Conservation (phyloP, 2,329 filamentous ascomycete species). For the Stachybotrys chlorohalonatus region DNA sequence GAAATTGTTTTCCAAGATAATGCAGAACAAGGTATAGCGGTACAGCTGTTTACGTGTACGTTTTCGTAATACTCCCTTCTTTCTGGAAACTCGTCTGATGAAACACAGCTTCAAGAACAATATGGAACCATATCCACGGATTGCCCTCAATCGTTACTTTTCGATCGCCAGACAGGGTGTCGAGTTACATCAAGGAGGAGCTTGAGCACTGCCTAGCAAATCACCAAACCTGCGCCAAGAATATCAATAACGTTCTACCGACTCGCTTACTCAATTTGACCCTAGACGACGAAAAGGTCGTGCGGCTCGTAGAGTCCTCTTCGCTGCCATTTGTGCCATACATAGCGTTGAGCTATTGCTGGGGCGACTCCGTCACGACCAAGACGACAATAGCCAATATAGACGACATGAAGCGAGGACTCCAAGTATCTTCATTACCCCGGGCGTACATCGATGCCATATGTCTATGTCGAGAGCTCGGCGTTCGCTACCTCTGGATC, state of each 20-base stretch:
- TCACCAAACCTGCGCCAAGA: neutral
- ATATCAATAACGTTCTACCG: neutral
- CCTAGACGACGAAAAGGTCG: neutral
- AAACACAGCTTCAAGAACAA: neutral
- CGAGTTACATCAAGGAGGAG: neutral
- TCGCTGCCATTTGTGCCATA: neutral
- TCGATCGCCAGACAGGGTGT: neutral
- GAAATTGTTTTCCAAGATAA: neutral
- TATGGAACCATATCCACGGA: neutral
- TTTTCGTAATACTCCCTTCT: neutral
- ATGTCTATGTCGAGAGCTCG: neutral
- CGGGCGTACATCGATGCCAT: neutral
- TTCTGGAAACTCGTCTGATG: neutral
- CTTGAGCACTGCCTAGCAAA: neutral
- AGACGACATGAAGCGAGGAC: neutral
- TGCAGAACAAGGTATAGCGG: neutral
- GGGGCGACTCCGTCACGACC: neutral
- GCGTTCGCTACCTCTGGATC: slow-evolving; percentile 1
- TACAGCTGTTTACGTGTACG: neutral
- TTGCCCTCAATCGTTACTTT: neutral
- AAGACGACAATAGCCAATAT: neutral
- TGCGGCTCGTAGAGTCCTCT: neutral
- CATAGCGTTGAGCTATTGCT: neutral
- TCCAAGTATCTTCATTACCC: neutral
- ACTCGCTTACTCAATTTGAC: neutral